Evolutionary conservation across 176 grass and related monocot genomes (phyloP), one percentile per base, ranked within the genome.

Genomic region (Eleusine indica): DNA sequence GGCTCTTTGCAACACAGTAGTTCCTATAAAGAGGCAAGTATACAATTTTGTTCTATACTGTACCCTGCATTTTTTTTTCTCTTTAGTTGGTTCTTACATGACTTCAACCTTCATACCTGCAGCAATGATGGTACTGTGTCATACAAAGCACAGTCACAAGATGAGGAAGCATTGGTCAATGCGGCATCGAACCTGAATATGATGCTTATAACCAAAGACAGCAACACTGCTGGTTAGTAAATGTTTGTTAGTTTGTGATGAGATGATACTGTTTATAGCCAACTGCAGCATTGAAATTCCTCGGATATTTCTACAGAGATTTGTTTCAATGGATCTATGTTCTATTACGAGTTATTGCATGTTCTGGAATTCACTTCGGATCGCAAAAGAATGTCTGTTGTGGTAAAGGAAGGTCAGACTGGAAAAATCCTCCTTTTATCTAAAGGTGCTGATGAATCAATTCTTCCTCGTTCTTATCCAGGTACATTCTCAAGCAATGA

Each of bases 121-220:
- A 98, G 95, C 68, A 84, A 73, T 10, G 84, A 76, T 88, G 86
- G 75, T 67, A 85, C 76, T 66, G 89, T 92, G 35, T 84, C 83
- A 47, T 98, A 98, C 82, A 94, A 94, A 91, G 92, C 95, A 70
- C 95, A 98, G 78, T 98, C 95, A 44, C 90, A 98, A 78, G 95
- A 98, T 88, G 95, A 98, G 75, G 95, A 95, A 90, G 95, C 95
- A 80, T 83, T 98, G 84, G 95, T 98, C 73, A 85, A 68, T 86
- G 95, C 88, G 49, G 90, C 92, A 90, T 87, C 87, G 82, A 65
- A 68, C 44, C 76, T 98, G 85, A 86, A 93, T 93, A 87, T 98
- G 95, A 65, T 83, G 81, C 95, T 98, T 81, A 82, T 86, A 53
- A 84, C 76, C 83, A 98, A 91, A 86, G 80, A 93, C 71, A 89